Evolutionary conservation across 805 yeast genomes (phyloP).

Genomic region (Candida piceae): DNA sequence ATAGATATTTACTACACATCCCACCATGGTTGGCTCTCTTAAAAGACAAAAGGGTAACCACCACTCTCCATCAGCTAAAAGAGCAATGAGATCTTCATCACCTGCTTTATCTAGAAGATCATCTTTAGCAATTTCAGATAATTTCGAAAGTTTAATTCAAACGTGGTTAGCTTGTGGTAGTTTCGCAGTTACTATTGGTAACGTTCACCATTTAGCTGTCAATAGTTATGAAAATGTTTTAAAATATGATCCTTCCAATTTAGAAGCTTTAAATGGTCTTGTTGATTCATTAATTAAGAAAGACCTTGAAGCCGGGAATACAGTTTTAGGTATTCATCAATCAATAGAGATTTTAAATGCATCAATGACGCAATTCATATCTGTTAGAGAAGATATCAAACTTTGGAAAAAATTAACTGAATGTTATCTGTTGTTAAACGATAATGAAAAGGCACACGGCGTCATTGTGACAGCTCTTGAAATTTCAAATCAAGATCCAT

Average conservation of each 20-base stretch:
- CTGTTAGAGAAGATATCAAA: slow-evolving; percentile 33
- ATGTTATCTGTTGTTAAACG: slow-evolving; percentile 42
- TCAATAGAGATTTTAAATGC: slow-evolving; percentile 37
- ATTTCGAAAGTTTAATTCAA: slow-evolving; percentile 5
- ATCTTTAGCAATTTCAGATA: neutral
- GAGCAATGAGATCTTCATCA: slow-evolving; percentile 1
- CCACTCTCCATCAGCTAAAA: slow-evolving; percentile 1
- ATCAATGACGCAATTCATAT: slow-evolving; percentile 34
- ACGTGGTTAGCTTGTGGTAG: slow-evolving; percentile 45
- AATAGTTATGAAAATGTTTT: slow-evolving; percentile 40
- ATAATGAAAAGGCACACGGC: slow-evolving; percentile 47
- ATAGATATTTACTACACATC: too few relatives aligned
- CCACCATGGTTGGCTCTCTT: slow-evolving; percentile 1
- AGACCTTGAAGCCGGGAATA: slow-evolving; percentile 34
- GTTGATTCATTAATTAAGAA: slow-evolving; percentile 35
- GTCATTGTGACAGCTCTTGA: slow-evolving; percentile 19
- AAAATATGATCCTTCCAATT: slow-evolving; percentile 35
- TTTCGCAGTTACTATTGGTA: slow-evolving; percentile 40
- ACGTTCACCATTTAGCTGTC: slow-evolving; percentile 34
- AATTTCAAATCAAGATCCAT: slow-evolving; percentile 30
- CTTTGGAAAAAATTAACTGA: slow-evolving; percentile 49
- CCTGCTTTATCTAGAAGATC: slow-evolving; percentile 1
- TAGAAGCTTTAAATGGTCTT: slow-evolving; percentile 39
- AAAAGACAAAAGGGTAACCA: slow-evolving; percentile 2
- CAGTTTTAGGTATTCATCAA: slow-evolving; percentile 33